A percentile compares a stretch with the other conserved stretches of the same genome.
Conservation (phyloP, 208 protist species). For the Acanthamoeba quina region DNA sequence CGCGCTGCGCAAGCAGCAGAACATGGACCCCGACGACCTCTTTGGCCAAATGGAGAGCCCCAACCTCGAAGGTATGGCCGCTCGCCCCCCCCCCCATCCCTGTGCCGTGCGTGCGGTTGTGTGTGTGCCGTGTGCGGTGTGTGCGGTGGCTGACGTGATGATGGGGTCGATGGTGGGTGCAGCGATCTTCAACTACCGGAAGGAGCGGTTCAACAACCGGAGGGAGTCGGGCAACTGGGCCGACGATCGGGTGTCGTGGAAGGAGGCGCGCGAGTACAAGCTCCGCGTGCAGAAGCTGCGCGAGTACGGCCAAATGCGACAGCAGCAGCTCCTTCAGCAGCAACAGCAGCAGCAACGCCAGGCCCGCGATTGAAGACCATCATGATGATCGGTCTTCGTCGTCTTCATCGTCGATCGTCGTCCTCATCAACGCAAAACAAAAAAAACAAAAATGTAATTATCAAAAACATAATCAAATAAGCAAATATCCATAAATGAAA, state of each 20-base stretch:
- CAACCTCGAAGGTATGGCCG: not conserved
- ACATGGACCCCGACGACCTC: slow-evolving; percentile 16
- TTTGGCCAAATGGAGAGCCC: slow-evolving; percentile 25
- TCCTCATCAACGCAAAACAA: too few species aligned
- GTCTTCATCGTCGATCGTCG: too few species aligned
- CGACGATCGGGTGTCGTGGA: slow-evolving; percentile 38
- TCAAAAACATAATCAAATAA: too few species aligned
- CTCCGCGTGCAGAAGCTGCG: slow-evolving; percentile 32
- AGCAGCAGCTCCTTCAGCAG: slow-evolving; percentile 6
- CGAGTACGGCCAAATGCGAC: slow-evolving; percentile 21
- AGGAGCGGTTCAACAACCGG: slow-evolving; percentile 12
- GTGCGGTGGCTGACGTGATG: not conserved
- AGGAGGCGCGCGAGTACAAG: slow-evolving; percentile 52
- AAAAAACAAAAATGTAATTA: too few species aligned
- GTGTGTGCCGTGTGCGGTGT: not conserved
- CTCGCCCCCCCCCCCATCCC: not conserved
- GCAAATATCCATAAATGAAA: too few species aligned
- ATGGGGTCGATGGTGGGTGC: not conserved
- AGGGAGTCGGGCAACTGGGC: slow-evolving; percentile 41
- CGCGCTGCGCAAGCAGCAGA: not conserved
- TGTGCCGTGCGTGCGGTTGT: not conserved
- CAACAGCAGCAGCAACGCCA: not conserved
- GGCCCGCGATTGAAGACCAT: not conserved
- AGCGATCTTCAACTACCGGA: slow-evolving; percentile 6
- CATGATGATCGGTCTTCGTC: too few species aligned